phyloP scores from a whole-genome alignment of 495 filamentous ascomycete genomes.

The Neurospora discreta region DNA sequence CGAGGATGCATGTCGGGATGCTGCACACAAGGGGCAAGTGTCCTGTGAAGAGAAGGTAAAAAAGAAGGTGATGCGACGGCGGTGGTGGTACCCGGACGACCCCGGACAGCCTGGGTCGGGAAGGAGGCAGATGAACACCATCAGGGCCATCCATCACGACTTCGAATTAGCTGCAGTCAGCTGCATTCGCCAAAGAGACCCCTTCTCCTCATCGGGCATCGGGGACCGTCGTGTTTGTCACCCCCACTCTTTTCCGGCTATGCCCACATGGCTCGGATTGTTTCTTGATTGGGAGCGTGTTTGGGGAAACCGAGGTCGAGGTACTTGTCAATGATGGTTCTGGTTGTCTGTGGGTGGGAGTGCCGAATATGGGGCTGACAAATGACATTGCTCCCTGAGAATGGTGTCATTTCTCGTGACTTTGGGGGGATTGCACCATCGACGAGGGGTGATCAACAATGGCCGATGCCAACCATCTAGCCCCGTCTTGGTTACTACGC shows the following conservation, averaged over 20 bases:
- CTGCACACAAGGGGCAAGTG: not conserved
- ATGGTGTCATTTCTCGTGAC: slow-evolving; percentile 35
- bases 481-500: slow-evolving; percentile 6
- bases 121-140: not conserved
- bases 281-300: slow-evolving; percentile 16
- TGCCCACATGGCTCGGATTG: slow-evolving; percentile 11
- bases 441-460: slow-evolving; percentile 21
- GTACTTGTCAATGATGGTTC: slow-evolving; percentile 7
- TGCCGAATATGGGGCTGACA: slow-evolving; percentile 23
- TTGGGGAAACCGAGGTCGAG: slow-evolving; percentile 5
- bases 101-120: not conserved
- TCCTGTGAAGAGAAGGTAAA: not conserved
- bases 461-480: slow-evolving; percentile 8
- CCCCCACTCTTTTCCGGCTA: slow-evolving; percentile 9
- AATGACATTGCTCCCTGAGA: slow-evolving; percentile 22
- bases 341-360: slow-evolving; percentile 1
- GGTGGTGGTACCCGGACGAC: not conserved
- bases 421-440: slow-evolving; percentile 25
- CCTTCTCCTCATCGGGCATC: slow-evolving; percentile 17
- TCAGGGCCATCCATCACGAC: not conserved
- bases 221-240: slow-evolving; percentile 1
- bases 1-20: not conserved
- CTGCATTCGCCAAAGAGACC: slow-evolving; percentile 10
- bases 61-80: not conserved
- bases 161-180: not conserved